Evolutionary conservation across 1,139 yeast genomes (phyloP).

Genomic region (Candida sanyaensis): DNA sequence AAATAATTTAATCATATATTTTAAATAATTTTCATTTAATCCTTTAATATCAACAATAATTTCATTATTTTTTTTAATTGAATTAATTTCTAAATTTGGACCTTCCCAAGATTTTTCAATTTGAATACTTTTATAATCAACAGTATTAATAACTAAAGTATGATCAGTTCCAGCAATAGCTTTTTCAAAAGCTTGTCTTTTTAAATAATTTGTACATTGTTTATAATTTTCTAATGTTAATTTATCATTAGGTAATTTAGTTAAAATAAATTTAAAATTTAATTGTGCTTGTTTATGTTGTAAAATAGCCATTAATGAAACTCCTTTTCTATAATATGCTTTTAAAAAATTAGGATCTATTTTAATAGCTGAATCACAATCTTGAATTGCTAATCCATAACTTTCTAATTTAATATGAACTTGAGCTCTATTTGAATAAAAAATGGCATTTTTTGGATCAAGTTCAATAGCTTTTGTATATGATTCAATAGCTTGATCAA

Average conservation of each 20-base stretch:
- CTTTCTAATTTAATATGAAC: slow-evolving; percentile 84
- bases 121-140: slow-evolving; percentile 52
- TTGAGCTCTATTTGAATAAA: slow-evolving; percentile 86
- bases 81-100: slow-evolving; percentile 49
- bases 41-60: slow-evolving; percentile 32
- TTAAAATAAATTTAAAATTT: slow-evolving; percentile 68
- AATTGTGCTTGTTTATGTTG: slow-evolving; percentile 73
- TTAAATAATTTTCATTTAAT: slow-evolving; percentile 53
- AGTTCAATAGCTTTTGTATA: slow-evolving; percentile 80
- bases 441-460: slow-evolving; percentile 68
- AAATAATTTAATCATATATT: slow-evolving; percentile 66
- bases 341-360: slow-evolving; percentile 70
- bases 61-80: slow-evolving; percentile 21
- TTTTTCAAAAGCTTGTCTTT: slow-evolving; percentile 77
- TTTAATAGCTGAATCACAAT: slow-evolving; percentile 71
- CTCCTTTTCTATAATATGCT: slow-evolving; percentile 83
- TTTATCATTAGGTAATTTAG: slow-evolving; percentile 66
- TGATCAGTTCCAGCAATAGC: slow-evolving; percentile 77
- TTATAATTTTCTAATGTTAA: slow-evolving; percentile 64
- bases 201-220: slow-evolving; percentile 67
- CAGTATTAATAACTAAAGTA: slow-evolving; percentile 35
- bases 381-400: slow-evolving; percentile 81
- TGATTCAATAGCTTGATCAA: slow-evolving; percentile 63
- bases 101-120: slow-evolving; percentile 69
- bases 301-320: slow-evolving; percentile 74